Conservation (phyloP, 1,139 yeast species). For the Lodderomyces margitis region DNA sequence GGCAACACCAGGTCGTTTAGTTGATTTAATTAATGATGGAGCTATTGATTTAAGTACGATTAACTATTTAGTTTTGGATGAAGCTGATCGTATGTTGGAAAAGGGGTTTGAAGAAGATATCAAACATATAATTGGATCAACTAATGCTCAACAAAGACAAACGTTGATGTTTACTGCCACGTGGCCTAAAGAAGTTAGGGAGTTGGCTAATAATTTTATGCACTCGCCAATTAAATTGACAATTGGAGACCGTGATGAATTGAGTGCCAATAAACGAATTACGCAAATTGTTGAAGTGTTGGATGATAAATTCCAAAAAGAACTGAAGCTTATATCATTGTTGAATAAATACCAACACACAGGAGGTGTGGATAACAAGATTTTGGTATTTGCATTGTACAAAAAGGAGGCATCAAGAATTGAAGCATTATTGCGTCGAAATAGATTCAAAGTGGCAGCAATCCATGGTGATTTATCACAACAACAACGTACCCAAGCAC, state of each 20-base stretch:
- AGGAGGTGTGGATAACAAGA: slow-evolving; percentile 66
- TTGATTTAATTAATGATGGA: slow-evolving; percentile 89
- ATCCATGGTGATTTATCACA: slow-evolving; percentile 95
- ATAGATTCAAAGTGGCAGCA: slow-evolving; percentile 83
- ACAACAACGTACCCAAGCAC: slow-evolving; percentile 85
- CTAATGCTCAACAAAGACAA: slow-evolving; percentile 55
- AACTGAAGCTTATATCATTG: slow-evolving; percentile 67
- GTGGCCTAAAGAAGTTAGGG: slow-evolving; percentile 92
- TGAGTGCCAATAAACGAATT: slow-evolving; percentile 90
- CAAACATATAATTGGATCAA: slow-evolving; percentile 66
- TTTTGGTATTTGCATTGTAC: slow-evolving; percentile 88
- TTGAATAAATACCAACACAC: slow-evolving; percentile 75
- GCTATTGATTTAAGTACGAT: slow-evolving; percentile 67
- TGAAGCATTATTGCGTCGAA: slow-evolving; percentile 69
- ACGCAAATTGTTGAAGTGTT: slow-evolving; percentile 92
- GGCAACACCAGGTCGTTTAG: slow-evolving; percentile 96
- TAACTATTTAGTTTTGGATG: slow-evolving; percentile 85
- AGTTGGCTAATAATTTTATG: slow-evolving; percentile 87
- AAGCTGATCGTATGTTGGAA: slow-evolving; percentile 98
- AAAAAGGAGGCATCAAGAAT: slow-evolving; percentile 95
- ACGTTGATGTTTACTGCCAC: slow-evolving; percentile 90
- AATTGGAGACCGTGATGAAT: slow-evolving; percentile 91
- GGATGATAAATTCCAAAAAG: slow-evolving; percentile 82
- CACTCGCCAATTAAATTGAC: slow-evolving; percentile 79
- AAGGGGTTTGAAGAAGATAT: slow-evolving; percentile 95